A percentile compares a stretch with the other conserved stretches of the same genome.
phyloP scores from a whole-genome alignment of 768 basidiomycete genomes.

The Collybia nuda region DNA sequence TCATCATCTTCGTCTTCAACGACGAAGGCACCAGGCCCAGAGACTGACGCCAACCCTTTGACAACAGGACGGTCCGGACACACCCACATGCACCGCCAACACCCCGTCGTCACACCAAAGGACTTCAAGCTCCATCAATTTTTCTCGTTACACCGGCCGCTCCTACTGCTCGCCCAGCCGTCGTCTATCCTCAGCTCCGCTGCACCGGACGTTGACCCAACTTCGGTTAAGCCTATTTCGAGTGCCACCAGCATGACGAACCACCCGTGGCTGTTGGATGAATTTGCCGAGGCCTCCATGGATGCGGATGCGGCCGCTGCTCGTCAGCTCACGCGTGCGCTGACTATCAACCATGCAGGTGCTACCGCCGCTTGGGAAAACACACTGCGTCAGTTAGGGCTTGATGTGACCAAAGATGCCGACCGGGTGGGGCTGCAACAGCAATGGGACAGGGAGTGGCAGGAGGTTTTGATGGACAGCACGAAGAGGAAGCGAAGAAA shows the following conservation, averaged over 20 bases:
- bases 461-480: conserved; percentile 73
- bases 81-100: conserved; percentile 24
- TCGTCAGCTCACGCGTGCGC: conserved; percentile 71
- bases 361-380: conserved; percentile 68
- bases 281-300: conserved; percentile 47
- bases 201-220: conserved; percentile 18
- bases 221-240: conserved; percentile 10
- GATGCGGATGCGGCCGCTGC: conserved; percentile 83
- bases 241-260: conserved; percentile 12
- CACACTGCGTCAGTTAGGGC: conserved; percentile 62
- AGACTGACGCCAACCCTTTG: background rate
- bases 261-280: conserved; percentile 31
- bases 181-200: conserved; percentile 45
- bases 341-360: conserved; percentile 67
- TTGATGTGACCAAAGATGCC: conserved; percentile 50
- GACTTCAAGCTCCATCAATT: conserved; percentile 84
- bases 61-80: conserved; percentile 1
- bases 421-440: conserved; percentile 51
- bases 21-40: conserved; percentile 3
- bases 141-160: conserved; percentile 79
- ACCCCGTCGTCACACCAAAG: conserved; percentile 60
- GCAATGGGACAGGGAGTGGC: conserved; percentile 58
- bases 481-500: conserved; percentile 81
- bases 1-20: conserved; percentile 16
- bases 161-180: conserved; percentile 68